Base-by-base conservation (phyloP, 1,139 yeast species). In the Suhomyces coccinellae region DNA sequence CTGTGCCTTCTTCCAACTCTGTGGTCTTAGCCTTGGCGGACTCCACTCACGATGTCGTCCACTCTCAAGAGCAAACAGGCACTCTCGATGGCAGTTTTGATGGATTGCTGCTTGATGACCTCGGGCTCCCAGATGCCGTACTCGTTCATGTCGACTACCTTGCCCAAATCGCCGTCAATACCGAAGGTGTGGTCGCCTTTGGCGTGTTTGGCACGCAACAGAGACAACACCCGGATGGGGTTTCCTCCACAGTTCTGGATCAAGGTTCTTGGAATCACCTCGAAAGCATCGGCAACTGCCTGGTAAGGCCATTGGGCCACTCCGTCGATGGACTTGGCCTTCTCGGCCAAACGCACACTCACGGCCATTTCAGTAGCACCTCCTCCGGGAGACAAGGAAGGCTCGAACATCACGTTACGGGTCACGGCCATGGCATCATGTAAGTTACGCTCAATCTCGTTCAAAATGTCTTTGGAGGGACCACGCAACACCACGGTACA, bases 301-400 rank as follows among this genome's bases (percentile, higher is more conserved):
- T 89, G 95, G 71, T 93, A 95, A 43, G 99, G 99, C 96, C 97
- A 91, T 70, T 95, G 99, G 46, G 89, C 91, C 47, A 93, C 86
- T 47, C 99, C 99, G 67, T 90, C 97, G 55, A 95, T 83, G 43
- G 83, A 77, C 70, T 91, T 91, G 40, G 98, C 97, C 71, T 82
- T 85, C 65, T 93, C 97, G 11, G 96, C 80, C 50, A 93, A 77
- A 54, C 79, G 82, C 27, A 93, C 98, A 53, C 95, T 79, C 41
- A 95, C 91, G 1, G 99, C 99, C 98, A 95, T 93, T 70, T 93
- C 99, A 17, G 98, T 93, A 41, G 99, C 99, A 61, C 99, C 99
- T 48, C 99, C 99, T 56, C 99, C 99, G 41, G 99, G 99, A 2
- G 97, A 79, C 61, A 93, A 78, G 33, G 95, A 83, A 41, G 99